These are phyloP conservation scores for Adansonia gregorii DNA, from an alignment of 441 rosid species.

Conservation along the genomic window DNA sequence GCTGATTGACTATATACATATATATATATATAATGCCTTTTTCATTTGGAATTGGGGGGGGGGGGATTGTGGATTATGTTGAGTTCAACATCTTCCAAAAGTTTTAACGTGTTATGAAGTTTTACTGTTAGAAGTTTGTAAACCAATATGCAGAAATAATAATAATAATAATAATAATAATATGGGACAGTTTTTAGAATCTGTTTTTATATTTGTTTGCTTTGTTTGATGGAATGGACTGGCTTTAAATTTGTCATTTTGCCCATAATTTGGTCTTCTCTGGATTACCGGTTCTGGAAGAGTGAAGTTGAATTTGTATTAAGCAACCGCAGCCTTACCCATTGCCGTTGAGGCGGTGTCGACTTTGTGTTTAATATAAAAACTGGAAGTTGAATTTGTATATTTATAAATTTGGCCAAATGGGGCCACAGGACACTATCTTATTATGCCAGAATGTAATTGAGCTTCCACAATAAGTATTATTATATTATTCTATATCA, in stretches of 20 bases:
- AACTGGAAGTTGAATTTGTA: no score
- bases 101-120: neutral
- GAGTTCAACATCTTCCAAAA: slow-evolving; percentile 4
- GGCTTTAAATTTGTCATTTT: neutral
- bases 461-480: no score
- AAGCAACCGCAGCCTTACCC: no score
- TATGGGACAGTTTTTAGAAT: neutral
- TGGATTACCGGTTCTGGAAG: neutral
- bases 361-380: no score
- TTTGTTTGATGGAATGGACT: neutral
- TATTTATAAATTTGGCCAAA: no score
- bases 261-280: neutral
- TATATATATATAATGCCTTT: neutral
- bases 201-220: neutral
- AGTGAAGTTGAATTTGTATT: neutral
- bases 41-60: neutral
- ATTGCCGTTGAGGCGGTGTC: no score
- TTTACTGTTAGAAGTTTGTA: slow-evolving; percentile 7
- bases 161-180: neutral
- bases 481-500: no score
- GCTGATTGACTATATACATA: neutral
- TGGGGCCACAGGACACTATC: no score
- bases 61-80: neutral
- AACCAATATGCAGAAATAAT: neutral
- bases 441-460: no score